Evolutionary conservation across 2,329 filamentous ascomycete species (phyloP), one percentile per base, ranked within the genome.

Genomic region (Macrophomina phaseolina): DNA sequence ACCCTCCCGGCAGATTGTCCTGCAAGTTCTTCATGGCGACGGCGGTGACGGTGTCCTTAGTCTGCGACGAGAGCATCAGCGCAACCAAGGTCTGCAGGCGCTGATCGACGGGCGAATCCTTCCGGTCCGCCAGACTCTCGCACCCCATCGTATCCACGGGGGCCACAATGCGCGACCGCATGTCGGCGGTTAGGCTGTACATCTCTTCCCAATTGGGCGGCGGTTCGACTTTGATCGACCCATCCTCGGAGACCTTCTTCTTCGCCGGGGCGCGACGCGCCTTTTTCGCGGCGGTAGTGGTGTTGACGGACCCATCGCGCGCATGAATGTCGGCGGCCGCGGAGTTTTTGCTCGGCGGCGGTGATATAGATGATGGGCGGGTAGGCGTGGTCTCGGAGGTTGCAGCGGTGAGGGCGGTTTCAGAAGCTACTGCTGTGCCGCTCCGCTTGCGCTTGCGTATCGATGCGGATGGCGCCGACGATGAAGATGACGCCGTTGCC

Each of bases 131-230:
- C 9, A 95, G 84, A 7, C 87, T 86, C 79, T 93, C 93, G 79
- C 95, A 99, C 11, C 95, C 95, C 94, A 98, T 97, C 0, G 94
- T 98, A 78, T 99, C 95, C 11, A 99, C 95, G 0, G 94, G 91
- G 0, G 95, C 95, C 0, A 86, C 79, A 46, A 86, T 91, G 79
- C 82, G 86, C 76, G 76, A 91, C 80, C 80, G 90, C 93, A 98
- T 97, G 73, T 87, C 85, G 73, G 90, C 90, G 52, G 96, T 91
- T 0, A 87, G 81, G 40, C 85, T 80, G 80, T 97, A 99, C 67
- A 97, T 88, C 66, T 89, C 86, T 69, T 93, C 88, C 95, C 95
- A 97, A 76, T 93, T 89, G 0, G 88, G 84, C 0, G 94, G 93
- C 1, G 93, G 87, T 69, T 85, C 82, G 16, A 81, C 71, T 70